Evolutionary conservation across 192 early-diverging fungal genomes (phyloP).

Genomic region (Backusella morwellensis): DNA sequence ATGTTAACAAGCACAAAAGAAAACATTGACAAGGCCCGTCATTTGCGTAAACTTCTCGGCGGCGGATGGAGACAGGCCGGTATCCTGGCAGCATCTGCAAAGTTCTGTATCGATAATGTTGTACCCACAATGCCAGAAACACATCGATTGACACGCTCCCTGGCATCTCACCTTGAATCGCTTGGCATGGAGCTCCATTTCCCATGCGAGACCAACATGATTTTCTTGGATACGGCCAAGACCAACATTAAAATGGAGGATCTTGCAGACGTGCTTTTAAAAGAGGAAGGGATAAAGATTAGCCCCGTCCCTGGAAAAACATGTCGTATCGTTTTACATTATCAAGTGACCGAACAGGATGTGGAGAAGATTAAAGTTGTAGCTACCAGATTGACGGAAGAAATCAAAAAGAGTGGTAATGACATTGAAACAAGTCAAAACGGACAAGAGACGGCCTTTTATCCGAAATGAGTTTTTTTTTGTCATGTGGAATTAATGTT

Average conservation of each 20-base stretch:
- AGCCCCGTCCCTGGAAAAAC: constrained; percentile 37
- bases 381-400: neutral
- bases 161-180: constrained; percentile 57
- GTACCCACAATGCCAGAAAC: constrained; percentile 69
- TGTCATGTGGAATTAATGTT: neutral
- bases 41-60: constrained; percentile 89
- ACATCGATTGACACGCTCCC: constrained; percentile 59
- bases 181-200: constrained; percentile 62
- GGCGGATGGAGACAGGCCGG: constrained; percentile 94
- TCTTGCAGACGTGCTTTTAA: constrained; percentile 41
- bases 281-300: constrained; percentile 49
- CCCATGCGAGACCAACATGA: constrained; percentile 89
- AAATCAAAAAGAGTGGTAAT: neutral
- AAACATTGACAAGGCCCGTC: constrained; percentile 77
- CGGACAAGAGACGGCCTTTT: neutral
- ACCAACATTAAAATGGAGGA: constrained; percentile 49
- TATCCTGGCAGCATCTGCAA: constrained; percentile 70
- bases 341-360: constrained; percentile 57
- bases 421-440: neutral
- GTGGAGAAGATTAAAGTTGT: constrained; percentile 41
- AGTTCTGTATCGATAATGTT: constrained; percentile 69
- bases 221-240: constrained; percentile 60
- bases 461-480: neutral
- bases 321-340: constrained; percentile 66
- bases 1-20: constrained; percentile 67